A percentile compares a stretch with the other conserved stretches of the same genome.
Conservation (phyloP, 129 eudicot genomes). For the Flaveria trinervia region DNA sequence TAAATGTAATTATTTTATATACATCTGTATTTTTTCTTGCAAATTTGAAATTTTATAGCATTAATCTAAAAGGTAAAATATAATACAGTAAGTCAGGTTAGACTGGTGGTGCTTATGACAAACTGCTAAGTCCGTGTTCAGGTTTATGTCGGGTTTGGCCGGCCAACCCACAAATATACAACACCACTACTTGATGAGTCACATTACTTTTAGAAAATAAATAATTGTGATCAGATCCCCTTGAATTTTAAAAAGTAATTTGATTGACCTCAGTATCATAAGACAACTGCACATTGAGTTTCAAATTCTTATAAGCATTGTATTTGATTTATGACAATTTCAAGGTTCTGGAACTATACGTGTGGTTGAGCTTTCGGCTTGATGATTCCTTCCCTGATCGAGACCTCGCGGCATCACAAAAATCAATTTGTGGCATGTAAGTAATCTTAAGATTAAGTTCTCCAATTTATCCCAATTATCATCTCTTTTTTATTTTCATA, state of each 20-base stretch:
- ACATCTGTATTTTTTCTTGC: not conserved
- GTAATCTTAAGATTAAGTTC: constrained; percentile 22
- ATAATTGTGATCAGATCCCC: not conserved
- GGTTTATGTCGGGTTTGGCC: not conserved
- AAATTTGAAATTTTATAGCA: not conserved
- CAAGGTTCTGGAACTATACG: constrained; percentile 95
- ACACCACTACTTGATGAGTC: not conserved
- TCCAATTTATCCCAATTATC: not conserved
- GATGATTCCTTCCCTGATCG: constrained; percentile 94
- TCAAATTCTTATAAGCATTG: not conserved
- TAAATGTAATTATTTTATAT: not conserved
- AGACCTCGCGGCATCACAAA: constrained; percentile 89
- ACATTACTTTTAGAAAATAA: not conserved
- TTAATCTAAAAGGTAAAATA: not conserved
- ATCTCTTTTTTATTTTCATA: too few species aligned
- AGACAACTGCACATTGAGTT: not conserved
- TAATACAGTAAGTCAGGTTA: not conserved
- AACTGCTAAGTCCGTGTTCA: not conserved
- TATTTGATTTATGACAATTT: not conserved
- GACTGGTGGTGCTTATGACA: not conserved
- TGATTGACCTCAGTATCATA: not conserved
- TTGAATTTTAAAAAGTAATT: not conserved
- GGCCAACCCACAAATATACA: not conserved
- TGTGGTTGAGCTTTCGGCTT: constrained; percentile 86
- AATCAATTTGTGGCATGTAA: constrained; percentile 92